Evolutionary conservation across 306 rosid species (phyloP).

Genomic region (barrel medic (Medicago truncatula)): MtrunA17r5.0-ANR NC_053046.1:801001-801500

Average conservation of each 20-base stretch:
- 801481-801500: constrained; percentile 47
- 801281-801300: too few species aligned
- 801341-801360: constrained; percentile 52
- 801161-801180: neutral
- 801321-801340: constrained; percentile 57
- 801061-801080: neutral
- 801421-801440: constrained; percentile 39
- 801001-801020: neutral
- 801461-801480: constrained; percentile 79
- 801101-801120: too few species aligned
- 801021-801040: neutral
- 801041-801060: neutral
- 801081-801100: neutral
- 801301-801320: neutral
- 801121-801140: too few species aligned
- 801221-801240: constrained; percentile 42
- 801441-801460: constrained; percentile 70
- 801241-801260: constrained; percentile 40
- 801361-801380: constrained; percentile 66
- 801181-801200: constrained; percentile 7
- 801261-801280: constrained; percentile 18
- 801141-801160: neutral
- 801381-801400: constrained; percentile 54
- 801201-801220: constrained; percentile 27
- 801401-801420: constrained; percentile 56